These are phyloP conservation scores for Gymnopilus junonius DNA, from an alignment of 768 basidiomycete species.

Conservation along the genomic window DNA sequence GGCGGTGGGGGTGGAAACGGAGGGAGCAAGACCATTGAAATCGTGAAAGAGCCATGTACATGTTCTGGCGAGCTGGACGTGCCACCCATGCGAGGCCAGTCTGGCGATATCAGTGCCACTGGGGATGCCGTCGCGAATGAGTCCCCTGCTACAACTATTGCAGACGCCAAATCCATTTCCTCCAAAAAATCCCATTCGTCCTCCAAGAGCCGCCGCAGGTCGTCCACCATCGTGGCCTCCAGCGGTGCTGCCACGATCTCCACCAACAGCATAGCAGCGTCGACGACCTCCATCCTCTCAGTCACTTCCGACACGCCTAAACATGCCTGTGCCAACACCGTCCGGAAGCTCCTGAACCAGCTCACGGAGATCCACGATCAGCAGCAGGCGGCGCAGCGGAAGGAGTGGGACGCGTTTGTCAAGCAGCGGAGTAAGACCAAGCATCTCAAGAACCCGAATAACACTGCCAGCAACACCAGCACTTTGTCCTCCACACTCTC, in stretches of 20 bases:
- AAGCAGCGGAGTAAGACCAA: constrained; percentile 62
- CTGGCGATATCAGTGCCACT: constrained; percentile 16
- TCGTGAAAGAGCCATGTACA: constrained; percentile 50
- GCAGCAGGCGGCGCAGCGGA: constrained; percentile 67
- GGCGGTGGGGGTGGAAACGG: constrained; percentile 24
- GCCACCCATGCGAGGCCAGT: constrained; percentile 1
- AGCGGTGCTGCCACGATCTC: constrained; percentile 17
- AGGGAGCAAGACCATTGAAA: constrained; percentile 44
- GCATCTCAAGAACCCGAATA: constrained; percentile 29
- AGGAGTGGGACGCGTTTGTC: constrained; percentile 91
- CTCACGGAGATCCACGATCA: constrained; percentile 85
- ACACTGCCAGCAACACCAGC: constrained; percentile 16
- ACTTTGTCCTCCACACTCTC: constrained; percentile 28
- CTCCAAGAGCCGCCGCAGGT: constrained; percentile 51
- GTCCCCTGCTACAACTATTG: constrained; percentile 6
- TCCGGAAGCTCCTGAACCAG: constrained; percentile 73
- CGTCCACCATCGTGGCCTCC: constrained; percentile 37
- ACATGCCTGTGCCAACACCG: constrained; percentile 76
- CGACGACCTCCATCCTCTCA: constrained; percentile 58
- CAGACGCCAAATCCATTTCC: constrained; percentile 32
- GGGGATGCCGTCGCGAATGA: too few species aligned
- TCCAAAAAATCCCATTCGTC: constrained; percentile 52
- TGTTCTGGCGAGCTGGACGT: constrained; percentile 42
- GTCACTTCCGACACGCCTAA: constrained; percentile 67
- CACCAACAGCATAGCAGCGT: constrained; percentile 27